A percentile compares a stretch with the other conserved stretches of the same genome.
Conservation (phyloP, 352 stramenopile genomes). For the Lagenidium sp. region DNA sequence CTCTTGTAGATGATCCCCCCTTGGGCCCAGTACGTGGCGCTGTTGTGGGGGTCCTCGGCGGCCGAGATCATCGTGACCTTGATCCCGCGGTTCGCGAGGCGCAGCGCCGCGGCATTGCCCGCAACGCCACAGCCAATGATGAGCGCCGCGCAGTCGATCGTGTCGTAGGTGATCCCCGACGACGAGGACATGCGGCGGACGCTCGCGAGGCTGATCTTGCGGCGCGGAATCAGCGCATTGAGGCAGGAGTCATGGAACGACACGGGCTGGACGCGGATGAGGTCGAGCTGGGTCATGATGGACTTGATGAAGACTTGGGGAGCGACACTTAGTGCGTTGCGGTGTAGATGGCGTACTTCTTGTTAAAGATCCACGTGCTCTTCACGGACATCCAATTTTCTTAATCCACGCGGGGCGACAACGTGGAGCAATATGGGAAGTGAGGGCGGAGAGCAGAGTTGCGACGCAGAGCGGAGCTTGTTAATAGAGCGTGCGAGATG, state of each 20-base stretch:
- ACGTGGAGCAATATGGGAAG: too few species aligned
- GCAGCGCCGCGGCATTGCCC: constrained; percentile 62
- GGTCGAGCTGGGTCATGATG: constrained; percentile 45
- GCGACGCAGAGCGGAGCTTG: too few species aligned
- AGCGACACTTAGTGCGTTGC: constrained; percentile 40
- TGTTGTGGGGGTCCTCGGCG: constrained; percentile 74
- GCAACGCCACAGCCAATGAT: constrained; percentile 76
- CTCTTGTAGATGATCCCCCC: constrained; percentile 95
- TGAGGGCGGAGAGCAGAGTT: too few species aligned
- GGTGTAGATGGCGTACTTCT: constrained; percentile 74
- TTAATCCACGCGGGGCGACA: too few species aligned
- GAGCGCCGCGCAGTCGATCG: constrained; percentile 48
- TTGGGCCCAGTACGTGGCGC: constrained; percentile 94
- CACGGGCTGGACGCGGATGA: constrained; percentile 20
- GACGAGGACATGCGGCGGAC: constrained; percentile 26
- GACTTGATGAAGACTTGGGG: not conserved
- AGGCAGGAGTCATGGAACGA: constrained; percentile 18
- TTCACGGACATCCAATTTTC: constrained; percentile 67
- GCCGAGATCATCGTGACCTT: constrained; percentile 76
- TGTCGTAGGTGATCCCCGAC: constrained; percentile 26
- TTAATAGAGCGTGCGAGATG: too few species aligned
- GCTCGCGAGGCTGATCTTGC: constrained; percentile 22
- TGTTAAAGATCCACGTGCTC: constrained; percentile 77
- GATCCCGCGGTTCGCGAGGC: constrained; percentile 62
- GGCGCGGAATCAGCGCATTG: constrained; percentile 20